phyloP scores from a whole-genome alignment of 2,329 filamentous ascomycete species.

The Beauveria sp. region DNA sequence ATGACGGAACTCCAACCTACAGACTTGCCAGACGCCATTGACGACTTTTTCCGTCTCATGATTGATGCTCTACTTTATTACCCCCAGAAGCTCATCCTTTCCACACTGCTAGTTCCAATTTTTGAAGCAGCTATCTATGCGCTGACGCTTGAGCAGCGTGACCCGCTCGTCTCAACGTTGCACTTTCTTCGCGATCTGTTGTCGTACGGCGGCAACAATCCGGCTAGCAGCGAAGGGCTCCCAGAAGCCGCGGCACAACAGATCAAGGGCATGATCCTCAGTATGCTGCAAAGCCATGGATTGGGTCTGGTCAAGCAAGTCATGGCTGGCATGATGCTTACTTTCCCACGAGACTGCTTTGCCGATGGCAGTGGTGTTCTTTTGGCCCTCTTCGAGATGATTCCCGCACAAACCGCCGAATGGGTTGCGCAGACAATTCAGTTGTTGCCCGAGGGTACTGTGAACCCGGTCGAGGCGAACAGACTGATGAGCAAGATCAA shows the following conservation, averaged over 20 bases:
- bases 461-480: slow-evolving; percentile 73
- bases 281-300: slow-evolving; percentile 62
- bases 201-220: slow-evolving; percentile 75
- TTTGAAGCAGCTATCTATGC: slow-evolving; percentile 83
- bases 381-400: slow-evolving; percentile 77
- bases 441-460: slow-evolving; percentile 73
- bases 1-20: slow-evolving; percentile 71
- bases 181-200: slow-evolving; percentile 91
- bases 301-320: slow-evolving; percentile 78
- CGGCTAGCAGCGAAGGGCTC: slow-evolving; percentile 51
- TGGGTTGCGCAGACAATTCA: slow-evolving; percentile 83
- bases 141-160: slow-evolving; percentile 80
- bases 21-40: slow-evolving; percentile 77
- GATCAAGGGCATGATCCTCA: slow-evolving; percentile 64
- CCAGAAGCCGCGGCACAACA: slow-evolving; percentile 56
- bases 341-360: slow-evolving; percentile 91
- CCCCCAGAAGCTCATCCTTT: slow-evolving; percentile 73
- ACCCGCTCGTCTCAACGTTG: slow-evolving; percentile 82
- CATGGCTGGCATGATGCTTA: slow-evolving; percentile 98
- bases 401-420: slow-evolving; percentile 67
- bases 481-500: slow-evolving; percentile 73
- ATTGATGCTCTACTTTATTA: slow-evolving; percentile 92
- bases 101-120: slow-evolving; percentile 70
- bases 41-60: slow-evolving; percentile 91
- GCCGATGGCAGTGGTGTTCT: slow-evolving; percentile 91